These are phyloP conservation scores for Dimocarpus longan DNA, from an alignment of 345 rosid species.

Conservation along the genomic window DNA sequence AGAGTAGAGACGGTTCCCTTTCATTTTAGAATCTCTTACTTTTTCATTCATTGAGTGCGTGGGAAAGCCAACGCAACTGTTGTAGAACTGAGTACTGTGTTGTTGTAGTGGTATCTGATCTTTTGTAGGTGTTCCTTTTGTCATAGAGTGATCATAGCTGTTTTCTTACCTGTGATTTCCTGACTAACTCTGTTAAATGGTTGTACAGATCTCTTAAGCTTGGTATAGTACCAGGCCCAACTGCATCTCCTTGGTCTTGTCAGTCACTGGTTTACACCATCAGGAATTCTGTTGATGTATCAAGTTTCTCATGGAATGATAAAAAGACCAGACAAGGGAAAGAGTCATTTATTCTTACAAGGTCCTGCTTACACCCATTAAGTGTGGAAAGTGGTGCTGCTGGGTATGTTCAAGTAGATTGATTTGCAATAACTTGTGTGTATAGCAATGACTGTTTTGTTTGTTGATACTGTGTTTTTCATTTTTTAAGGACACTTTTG, in stretches of 20 bases:
- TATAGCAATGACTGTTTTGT: background rate
- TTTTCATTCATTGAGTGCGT: background rate
- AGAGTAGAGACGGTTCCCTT: background rate
- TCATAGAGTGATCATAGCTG: background rate
- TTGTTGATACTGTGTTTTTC: constrained; percentile 23
- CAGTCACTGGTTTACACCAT: constrained; percentile 58
- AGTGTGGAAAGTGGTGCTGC: constrained; percentile 51
- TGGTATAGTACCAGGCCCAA: constrained; percentile 72
- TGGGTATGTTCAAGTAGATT: constrained; percentile 48
- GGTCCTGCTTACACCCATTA: constrained; percentile 65
- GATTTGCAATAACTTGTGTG: background rate
- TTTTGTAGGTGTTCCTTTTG: background rate
- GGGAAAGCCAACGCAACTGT: background rate
- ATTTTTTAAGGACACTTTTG: constrained; percentile 53
- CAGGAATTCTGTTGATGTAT: constrained; percentile 59
- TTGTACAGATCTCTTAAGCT: constrained; percentile 72
- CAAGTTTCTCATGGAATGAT: constrained; percentile 73
- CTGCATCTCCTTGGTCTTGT: constrained; percentile 48
- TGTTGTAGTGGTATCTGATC: background rate
- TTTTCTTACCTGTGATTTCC: constrained; percentile 15
- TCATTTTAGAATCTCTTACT: background rate
- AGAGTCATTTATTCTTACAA: constrained; percentile 66
- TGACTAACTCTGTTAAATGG: constrained; percentile 12
- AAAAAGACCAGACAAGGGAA: constrained; percentile 74
- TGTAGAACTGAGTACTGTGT: background rate